Conservation (phyloP, 768 basidiomycete species). For the Pulveroboletus ravenelii region DNA sequence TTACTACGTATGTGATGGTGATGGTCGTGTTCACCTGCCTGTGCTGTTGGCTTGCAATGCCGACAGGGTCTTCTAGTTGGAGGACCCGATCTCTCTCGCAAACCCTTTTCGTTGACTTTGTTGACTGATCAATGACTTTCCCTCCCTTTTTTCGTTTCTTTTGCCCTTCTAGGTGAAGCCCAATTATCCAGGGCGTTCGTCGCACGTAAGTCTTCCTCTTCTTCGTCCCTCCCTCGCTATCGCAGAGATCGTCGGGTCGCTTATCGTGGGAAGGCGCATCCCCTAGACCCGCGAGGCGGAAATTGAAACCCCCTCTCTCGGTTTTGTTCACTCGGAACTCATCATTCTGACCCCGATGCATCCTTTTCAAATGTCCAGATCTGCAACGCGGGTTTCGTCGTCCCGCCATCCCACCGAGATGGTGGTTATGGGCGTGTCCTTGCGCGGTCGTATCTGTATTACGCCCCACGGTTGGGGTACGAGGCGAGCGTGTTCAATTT, state of each 20-base stretch:
- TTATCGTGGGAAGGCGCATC: background rate
- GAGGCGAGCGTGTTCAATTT: conserved; percentile 85
- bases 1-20: conserved; percentile 58
- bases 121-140: conserved; percentile 1
- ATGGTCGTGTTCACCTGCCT: background rate
- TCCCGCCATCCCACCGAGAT: conserved; percentile 58
- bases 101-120: background rate
- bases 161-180: conserved; percentile 56
- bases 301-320: conserved; percentile 1
- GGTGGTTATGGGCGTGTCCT: conserved; percentile 66
- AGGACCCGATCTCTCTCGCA: background rate
- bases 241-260: background rate
- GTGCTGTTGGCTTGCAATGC: background rate
- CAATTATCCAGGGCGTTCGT: conserved; percentile 87
- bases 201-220: conserved; percentile 61
- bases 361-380: conserved; percentile 41
- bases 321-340: background rate
- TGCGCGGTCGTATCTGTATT: conserved; percentile 73
- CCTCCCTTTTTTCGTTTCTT: background rate
- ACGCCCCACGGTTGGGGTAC: conserved; percentile 76
- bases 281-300: conserved; percentile 2
- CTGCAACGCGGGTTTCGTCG: conserved; percentile 88
- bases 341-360: background rate
- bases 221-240: background rate
- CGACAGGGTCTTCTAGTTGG: background rate